Evolutionary conservation across 805 yeast species (phyloP), one percentile per base, ranked within the genome.

Genomic region (Cyberlindnera lachancei): DNA sequence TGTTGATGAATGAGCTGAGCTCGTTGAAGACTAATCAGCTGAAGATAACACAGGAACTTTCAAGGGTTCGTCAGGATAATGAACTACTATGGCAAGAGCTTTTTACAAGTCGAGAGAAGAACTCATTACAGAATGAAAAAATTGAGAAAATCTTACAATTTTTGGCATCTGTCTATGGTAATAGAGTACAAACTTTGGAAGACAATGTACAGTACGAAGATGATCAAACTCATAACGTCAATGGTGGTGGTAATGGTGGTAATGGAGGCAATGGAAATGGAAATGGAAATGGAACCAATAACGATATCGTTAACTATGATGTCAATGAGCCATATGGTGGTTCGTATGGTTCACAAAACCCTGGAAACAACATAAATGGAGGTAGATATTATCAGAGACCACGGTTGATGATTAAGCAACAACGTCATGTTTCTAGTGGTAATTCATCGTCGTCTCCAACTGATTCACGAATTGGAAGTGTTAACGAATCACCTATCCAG

Each of bases 21-120:
- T 65, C 66, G 34, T 70, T 92, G 44, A 84, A 82, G 52, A 65
- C 70, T 46, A 83, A 84, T 48, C 98, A 92, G 56, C 50, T 73
- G 40, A 72, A 83, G 14, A 84, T 92, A 14, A 73, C 86, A 5
- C 92, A 87, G 45, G 97, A 92, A 52, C 63, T 92, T 40, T 64
- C 80, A 45, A 68, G 96, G 36, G 75, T 92, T 23, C 70, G 87
- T 37, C 79, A 79, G 38, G 97, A 92, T 52, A 92, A 90, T 59
- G 90, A 85, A 53, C 57, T 85, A 48, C 59, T 92, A 27, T 92
- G 98, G 98, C 79, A 80, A 39, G 97, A 92, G 52, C 80, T 86
- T 48, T 78, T 70, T 52, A 61, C 77, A 36, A 79, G 90, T 6
- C 68, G 96, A 33, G 96, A 90, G 53, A 73, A 88, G 42, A 84